Conservation (phyloP, 83 land plant species). For the Thuja plicata region DNA sequence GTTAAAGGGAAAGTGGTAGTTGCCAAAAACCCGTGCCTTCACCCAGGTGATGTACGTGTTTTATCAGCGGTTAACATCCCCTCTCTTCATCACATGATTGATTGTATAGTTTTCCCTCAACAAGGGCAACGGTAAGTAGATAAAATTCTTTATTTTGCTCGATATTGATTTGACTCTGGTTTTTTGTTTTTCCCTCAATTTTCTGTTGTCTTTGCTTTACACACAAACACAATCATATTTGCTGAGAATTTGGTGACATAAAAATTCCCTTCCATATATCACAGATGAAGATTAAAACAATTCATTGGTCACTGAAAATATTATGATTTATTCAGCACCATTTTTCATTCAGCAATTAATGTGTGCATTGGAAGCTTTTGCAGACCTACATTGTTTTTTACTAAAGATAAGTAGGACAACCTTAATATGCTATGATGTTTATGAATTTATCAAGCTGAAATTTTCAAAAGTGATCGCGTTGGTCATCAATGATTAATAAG, state of each 20-base stretch:
- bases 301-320: background rate
- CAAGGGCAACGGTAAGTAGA: constrained; percentile 72
- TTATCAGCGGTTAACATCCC: constrained; percentile 70
- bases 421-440: background rate
- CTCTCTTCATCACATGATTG: constrained; percentile 78
- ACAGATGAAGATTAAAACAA: background rate
- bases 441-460: background rate
- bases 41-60: constrained; percentile 90
- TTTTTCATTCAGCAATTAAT: background rate
- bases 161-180: background rate
- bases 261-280: background rate
- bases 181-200: background rate
- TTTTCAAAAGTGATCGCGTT: background rate
- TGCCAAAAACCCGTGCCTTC: constrained; percentile 93
- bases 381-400: no score
- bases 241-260: background rate
- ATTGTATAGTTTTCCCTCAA: constrained; percentile 95
- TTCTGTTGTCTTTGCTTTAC: background rate
- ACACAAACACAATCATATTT: background rate
- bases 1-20: constrained; percentile 73
- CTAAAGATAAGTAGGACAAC: background rate
- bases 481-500: background rate
- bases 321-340: background rate
- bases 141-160: background rate
- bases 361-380: background rate